These are phyloP conservation scores for Collybia mongolica DNA, from an alignment of 768 basidiomycete species.

Conservation along the genomic window DNA sequence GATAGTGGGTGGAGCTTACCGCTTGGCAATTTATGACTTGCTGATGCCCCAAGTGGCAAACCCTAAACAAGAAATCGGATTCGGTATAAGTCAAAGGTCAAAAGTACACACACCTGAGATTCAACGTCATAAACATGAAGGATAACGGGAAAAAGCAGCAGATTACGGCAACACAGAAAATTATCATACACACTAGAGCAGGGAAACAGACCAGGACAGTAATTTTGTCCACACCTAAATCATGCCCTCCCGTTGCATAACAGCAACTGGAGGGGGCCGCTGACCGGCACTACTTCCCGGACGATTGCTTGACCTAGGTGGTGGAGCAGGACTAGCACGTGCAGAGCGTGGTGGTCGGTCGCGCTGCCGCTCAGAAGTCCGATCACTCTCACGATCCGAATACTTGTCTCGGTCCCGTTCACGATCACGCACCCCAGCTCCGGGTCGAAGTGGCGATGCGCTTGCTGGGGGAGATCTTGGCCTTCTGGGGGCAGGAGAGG, in stretches of 20 bases:
- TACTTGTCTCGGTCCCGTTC: conserved; percentile 16
- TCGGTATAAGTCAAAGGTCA: conserved; percentile 64
- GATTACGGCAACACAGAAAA: conserved; percentile 82
- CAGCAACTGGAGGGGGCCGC: conserved; percentile 48
- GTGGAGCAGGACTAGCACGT: conserved; percentile 48
- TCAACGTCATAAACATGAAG: too few species aligned
- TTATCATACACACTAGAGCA: conserved; percentile 43
- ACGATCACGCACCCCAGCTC: conserved; percentile 3
- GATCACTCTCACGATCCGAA: conserved; percentile 16
- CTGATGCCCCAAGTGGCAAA: too few species aligned
- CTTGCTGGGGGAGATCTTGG: conserved; percentile 29
- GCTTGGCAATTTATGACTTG: too few species aligned
- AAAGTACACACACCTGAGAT: conserved; percentile 40
- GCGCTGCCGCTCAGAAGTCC: conserved; percentile 15
- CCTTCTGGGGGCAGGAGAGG: conserved; percentile 32
- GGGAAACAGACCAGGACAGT: not conserved
- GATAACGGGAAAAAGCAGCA: not conserved
- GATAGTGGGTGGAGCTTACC: too few species aligned
- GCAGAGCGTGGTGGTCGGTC: conserved; percentile 28
- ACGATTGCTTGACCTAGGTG: conserved; percentile 66
- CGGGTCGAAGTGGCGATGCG: conserved; percentile 6
- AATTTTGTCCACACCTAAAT: not conserved
- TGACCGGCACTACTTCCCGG: conserved; percentile 54
- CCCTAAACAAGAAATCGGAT: conserved; percentile 22
- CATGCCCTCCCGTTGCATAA: conserved; percentile 41